Conservation (phyloP, 192 early-diverging fungal species). For the Coemansia pectinata region DNA sequence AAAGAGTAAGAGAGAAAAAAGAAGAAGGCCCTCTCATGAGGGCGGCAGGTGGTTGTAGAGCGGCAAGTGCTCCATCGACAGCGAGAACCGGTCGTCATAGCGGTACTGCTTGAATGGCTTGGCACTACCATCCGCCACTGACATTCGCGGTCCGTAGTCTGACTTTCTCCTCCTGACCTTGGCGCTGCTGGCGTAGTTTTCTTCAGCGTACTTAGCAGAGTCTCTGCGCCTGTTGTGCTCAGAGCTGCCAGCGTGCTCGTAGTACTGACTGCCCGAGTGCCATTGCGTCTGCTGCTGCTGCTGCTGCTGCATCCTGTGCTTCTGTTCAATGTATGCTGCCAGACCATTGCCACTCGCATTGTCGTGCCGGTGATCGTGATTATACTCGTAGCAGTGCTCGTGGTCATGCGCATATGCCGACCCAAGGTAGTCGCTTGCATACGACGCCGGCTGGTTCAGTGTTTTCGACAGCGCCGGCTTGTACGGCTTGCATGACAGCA, state of each 20-base stretch:
- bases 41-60: conserved; percentile 7
- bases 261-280: neutral
- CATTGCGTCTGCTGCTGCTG: neutral
- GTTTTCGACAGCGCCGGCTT: neutral
- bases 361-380: neutral
- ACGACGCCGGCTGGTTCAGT: conserved; percentile 7
- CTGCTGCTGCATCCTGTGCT: neutral
- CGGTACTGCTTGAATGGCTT: conserved; percentile 12
- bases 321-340: neutral
- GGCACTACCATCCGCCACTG: neutral
- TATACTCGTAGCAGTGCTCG: neutral
- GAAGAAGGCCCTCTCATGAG: neutral
- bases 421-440: conserved; percentile 6
- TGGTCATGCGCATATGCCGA: neutral
- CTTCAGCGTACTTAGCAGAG: neutral
- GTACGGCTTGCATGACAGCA: neutral
- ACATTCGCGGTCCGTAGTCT: neutral
- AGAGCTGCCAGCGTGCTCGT: neutral
- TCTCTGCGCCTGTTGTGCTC: neutral
- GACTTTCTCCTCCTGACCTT: conserved; percentile 1
- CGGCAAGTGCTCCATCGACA: conserved; percentile 39
- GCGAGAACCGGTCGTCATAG: conserved; percentile 32
- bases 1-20: neutral
- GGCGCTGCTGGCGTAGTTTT: neutral
- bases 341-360: neutral